These are phyloP conservation scores for Pulveroboletus frians DNA, from an alignment of 768 basidiomycete genomes.

Conservation along the genomic window DNA sequence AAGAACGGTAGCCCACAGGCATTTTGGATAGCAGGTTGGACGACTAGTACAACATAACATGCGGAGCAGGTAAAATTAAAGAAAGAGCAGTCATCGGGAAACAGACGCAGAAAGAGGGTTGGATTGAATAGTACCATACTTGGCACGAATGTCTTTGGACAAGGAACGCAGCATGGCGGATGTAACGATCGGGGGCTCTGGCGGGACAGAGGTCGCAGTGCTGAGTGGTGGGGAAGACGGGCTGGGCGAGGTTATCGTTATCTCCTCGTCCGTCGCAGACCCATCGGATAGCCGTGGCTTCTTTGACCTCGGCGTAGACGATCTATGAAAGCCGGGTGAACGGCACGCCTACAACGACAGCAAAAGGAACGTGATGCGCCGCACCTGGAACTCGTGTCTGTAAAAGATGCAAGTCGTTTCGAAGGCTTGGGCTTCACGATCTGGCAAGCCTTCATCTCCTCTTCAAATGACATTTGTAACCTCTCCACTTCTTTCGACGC, in stretches of 20 bases:
- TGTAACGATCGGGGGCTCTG: constrained; percentile 42
- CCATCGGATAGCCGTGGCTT: constrained; percentile 39
- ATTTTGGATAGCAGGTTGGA: not conserved
- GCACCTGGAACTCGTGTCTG: constrained; percentile 39
- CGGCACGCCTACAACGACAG: not conserved
- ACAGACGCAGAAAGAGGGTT: constrained; percentile 1
- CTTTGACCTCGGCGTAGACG: constrained; percentile 32
- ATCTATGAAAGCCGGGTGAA: constrained; percentile 15
- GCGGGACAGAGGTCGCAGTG: constrained; percentile 37
- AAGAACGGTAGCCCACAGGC: no score
- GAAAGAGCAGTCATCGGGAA: constrained; percentile 4
- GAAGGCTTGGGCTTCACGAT: constrained; percentile 40
- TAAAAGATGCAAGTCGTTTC: constrained; percentile 43
- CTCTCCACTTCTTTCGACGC: constrained; percentile 32
- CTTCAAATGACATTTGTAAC: constrained; percentile 31
- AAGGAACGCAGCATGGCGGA: constrained; percentile 55
- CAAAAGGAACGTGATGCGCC: no score
- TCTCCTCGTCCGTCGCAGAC: constrained; percentile 31
- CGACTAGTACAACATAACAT: constrained; percentile 4
- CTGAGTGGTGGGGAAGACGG: constrained; percentile 44
- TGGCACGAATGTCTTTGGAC: constrained; percentile 28
- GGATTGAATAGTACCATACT: constrained; percentile 21
- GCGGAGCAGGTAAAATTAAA: not conserved
- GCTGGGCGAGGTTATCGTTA: constrained; percentile 21
- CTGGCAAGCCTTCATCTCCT: constrained; percentile 35